These are phyloP conservation scores for Wickerhamomyces sydowiorum DNA, from an alignment of 805 yeast genomes.

Conservation along the genomic window DNA sequence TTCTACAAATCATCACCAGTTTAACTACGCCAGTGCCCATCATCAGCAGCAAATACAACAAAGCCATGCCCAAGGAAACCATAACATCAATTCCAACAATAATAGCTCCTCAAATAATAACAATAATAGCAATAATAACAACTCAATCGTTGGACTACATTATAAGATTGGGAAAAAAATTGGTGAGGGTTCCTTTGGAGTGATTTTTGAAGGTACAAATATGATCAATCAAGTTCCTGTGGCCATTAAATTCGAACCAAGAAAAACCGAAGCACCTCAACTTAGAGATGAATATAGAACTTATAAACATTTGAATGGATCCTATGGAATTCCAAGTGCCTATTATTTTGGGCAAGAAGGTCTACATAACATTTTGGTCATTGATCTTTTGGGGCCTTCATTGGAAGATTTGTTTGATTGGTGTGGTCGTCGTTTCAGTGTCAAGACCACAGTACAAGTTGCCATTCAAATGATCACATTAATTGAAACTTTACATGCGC, in stretches of 20 bases:
- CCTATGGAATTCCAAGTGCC: slow-evolving; percentile 75
- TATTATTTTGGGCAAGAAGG: slow-evolving; percentile 86
- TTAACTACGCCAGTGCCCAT: too few species aligned
- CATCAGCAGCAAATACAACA: slow-evolving; percentile 4
- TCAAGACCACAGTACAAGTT: slow-evolving; percentile 66
- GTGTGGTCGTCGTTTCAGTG: slow-evolving; percentile 74
- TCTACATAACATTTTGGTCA: slow-evolving; percentile 68
- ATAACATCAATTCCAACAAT: slow-evolving; percentile 1
- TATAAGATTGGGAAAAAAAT: slow-evolving; percentile 78
- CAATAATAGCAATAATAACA: background rate
- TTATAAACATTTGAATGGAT: slow-evolving; percentile 62
- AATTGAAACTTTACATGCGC: slow-evolving; percentile 69
- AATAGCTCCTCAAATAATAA: slow-evolving; percentile 15
- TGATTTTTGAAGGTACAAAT: slow-evolving; percentile 76
- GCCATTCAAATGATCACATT: slow-evolving; percentile 75
- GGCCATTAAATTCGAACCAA: slow-evolving; percentile 77
- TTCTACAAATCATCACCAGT: background rate
- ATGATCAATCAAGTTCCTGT: slow-evolving; percentile 56
- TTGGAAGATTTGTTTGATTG: slow-evolving; percentile 81
- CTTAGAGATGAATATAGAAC: slow-evolving; percentile 77
- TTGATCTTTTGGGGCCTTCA: slow-evolving; percentile 76
- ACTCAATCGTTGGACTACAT: slow-evolving; percentile 44
- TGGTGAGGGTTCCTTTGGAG: slow-evolving; percentile 86
- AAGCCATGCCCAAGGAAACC: background rate
- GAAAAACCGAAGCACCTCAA: slow-evolving; percentile 81